These are phyloP conservation scores for Hydnum rufescens DNA, from an alignment of 768 basidiomycete species.

Conservation along the genomic window DNA sequence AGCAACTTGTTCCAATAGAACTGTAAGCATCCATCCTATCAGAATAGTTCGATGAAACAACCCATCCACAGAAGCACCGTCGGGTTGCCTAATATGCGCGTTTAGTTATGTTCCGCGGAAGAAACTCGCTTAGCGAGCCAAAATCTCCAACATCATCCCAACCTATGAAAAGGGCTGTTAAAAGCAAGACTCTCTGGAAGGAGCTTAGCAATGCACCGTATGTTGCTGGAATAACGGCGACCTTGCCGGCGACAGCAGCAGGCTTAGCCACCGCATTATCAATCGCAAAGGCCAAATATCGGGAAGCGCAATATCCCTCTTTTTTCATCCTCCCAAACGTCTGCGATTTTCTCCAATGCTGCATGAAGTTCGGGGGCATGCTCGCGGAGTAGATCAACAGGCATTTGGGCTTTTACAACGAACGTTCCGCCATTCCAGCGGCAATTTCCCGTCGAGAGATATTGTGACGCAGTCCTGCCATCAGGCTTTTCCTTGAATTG, in stretches of 20 bases:
- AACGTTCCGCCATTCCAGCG: slow-evolving; percentile 91
- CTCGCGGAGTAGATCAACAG: slow-evolving; percentile 48
- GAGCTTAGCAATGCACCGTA: slow-evolving; percentile 42
- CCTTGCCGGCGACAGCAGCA: slow-evolving; percentile 52
- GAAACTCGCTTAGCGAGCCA: slow-evolving; percentile 64
- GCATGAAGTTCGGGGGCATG: slow-evolving; percentile 56
- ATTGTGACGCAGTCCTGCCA: slow-evolving; percentile 67
- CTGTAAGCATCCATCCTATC: slow-evolving; percentile 21
- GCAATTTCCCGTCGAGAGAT: slow-evolving; percentile 72
- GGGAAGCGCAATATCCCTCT: slow-evolving; percentile 32
- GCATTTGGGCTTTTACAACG: slow-evolving; percentile 59
- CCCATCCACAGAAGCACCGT: slow-evolving; percentile 5
- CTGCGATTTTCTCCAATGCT: slow-evolving; percentile 46
- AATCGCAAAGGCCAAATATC: slow-evolving; percentile 63
- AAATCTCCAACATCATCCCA: slow-evolving; percentile 90
- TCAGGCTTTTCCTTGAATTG: slow-evolving; percentile 88
- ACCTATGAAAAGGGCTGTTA: slow-evolving; percentile 25
- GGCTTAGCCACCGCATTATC: slow-evolving; percentile 80
- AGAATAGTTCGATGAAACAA: slow-evolving; percentile 5
- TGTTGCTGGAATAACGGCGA: slow-evolving; percentile 77
- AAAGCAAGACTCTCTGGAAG: not conserved
- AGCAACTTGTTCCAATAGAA: slow-evolving; percentile 72
- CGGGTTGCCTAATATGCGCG: slow-evolving; percentile 62
- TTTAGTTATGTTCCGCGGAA: slow-evolving; percentile 75
- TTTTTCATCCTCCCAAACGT: slow-evolving; percentile 43